Evolutionary conservation across 805 yeast species (phyloP).

Genomic region (Brettanomyces nanus): DNA sequence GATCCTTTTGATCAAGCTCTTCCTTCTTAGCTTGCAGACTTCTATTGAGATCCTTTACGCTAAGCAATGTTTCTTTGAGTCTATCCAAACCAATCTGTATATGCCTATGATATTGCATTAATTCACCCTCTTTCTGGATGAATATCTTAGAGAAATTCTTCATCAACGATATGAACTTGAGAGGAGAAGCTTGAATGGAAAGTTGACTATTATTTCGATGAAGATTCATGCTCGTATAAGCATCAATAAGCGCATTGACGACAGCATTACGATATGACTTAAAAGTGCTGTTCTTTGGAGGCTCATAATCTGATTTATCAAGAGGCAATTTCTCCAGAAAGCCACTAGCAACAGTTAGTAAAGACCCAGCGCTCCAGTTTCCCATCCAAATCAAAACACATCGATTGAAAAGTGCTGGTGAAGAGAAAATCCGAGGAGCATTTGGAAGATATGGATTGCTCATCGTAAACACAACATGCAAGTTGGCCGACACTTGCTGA

Average conservation of each 20-base stretch:
- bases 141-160: constrained; percentile 36
- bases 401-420: constrained; percentile 85
- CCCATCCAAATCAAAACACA: constrained; percentile 90
- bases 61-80: constrained; percentile 66
- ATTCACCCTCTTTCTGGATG: constrained; percentile 32
- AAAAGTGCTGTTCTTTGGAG: constrained; percentile 16
- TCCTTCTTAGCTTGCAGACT: constrained; percentile 45
- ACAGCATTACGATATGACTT: constrained; percentile 28
- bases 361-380: constrained; percentile 53
- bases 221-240: constrained; percentile 30
- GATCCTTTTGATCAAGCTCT: constrained; percentile 46
- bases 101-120: constrained; percentile 66
- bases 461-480: constrained; percentile 79
- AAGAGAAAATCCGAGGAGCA: constrained; percentile 46
- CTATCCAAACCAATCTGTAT: constrained; percentile 67
- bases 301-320: constrained; percentile 37
- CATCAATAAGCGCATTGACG: constrained; percentile 34
- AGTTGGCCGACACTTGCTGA: constrained; percentile 52
- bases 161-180: constrained; percentile 45
- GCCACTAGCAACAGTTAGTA: constrained; percentile 40
- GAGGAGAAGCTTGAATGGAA: constrained; percentile 35
- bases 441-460: constrained; percentile 36
- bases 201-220: not conserved
- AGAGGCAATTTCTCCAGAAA: constrained; percentile 35
- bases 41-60: constrained; percentile 52